Percentiles rank a stretch among this genome's conserved stretches.
These are phyloP conservation scores for Eucalyptus tenuipes DNA, from an alignment of 345 rosid genomes.

Conservation along the genomic window DNA sequence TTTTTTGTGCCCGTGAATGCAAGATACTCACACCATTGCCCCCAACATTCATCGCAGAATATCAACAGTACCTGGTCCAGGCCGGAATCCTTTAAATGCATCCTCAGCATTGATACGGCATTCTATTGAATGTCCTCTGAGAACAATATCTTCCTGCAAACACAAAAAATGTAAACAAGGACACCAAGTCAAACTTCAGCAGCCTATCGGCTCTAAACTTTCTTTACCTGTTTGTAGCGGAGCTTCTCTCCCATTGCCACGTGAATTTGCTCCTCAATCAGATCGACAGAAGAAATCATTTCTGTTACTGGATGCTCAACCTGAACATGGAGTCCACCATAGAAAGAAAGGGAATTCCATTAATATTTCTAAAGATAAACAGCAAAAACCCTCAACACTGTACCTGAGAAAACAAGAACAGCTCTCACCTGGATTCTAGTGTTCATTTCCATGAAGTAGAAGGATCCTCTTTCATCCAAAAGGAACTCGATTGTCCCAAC, in stretches of 20 bases:
- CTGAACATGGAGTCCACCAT: slow-evolving; percentile 11
- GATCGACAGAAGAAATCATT: slow-evolving; percentile 94
- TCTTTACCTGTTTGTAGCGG: slow-evolving; percentile 62
- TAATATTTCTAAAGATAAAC: not conserved
- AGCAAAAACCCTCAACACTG: not conserved
- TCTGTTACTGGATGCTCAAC: slow-evolving; percentile 99
- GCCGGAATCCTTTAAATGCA: slow-evolving; percentile 93
- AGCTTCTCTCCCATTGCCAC: slow-evolving; percentile 98
- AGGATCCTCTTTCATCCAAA: slow-evolving; percentile 95
- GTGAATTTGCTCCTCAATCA: slow-evolving; percentile 97
- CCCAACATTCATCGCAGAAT: not conserved
- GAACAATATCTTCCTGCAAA: slow-evolving; percentile 84
- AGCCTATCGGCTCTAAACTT: not conserved
- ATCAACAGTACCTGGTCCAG: slow-evolving; percentile 71
- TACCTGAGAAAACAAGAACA: not conserved
- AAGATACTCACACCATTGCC: not conserved
- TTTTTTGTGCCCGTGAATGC: not conserved
- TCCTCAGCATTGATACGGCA: slow-evolving; percentile 99
- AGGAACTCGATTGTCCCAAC: slow-evolving; percentile 98
- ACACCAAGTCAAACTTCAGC: not conserved
- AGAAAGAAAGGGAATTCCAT: not conserved
- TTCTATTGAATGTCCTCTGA: slow-evolving; percentile 95
- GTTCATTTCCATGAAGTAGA: slow-evolving; percentile 99
- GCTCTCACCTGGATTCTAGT: slow-evolving; percentile 85
- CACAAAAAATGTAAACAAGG: not conserved